These are phyloP conservation scores for Starmera dryadoides DNA, from an alignment of 805 yeast genomes.

Conservation along the genomic window DNA sequence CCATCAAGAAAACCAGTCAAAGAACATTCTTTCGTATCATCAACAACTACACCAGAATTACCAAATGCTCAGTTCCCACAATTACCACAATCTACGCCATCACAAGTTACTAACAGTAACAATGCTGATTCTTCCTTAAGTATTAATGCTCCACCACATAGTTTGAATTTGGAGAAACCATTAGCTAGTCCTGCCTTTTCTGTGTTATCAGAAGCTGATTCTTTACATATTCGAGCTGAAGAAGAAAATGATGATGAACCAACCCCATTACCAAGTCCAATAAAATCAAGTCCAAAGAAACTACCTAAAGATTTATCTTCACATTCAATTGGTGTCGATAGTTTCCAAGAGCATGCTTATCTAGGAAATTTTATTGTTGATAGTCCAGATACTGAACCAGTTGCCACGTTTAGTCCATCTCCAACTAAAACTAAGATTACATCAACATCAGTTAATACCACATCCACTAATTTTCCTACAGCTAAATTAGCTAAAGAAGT, in stretches of 20 bases:
- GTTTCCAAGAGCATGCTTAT: constrained; percentile 15
- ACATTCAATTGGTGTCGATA: neutral
- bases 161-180: constrained; percentile 2
- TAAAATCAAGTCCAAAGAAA: neutral
- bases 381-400: no score
- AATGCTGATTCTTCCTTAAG: constrained; percentile 1
- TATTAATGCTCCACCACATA: constrained; percentile 2
- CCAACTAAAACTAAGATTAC: no score
- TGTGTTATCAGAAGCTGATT: constrained; percentile 17
- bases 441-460: no score
- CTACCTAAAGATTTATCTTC: neutral
- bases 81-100: neutral
- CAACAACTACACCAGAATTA: no score
- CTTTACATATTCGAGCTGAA: constrained; percentile 13
- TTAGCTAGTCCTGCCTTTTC: constrained; percentile 7
- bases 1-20: no score
- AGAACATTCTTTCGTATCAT: no score
- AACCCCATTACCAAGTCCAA: neutral
- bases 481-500: no score
- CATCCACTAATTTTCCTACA: no score
- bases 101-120: neutral
- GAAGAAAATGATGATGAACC: neutral
- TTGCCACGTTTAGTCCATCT: no score
- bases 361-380: constrained; percentile 15
- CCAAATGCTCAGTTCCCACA: neutral